Base-by-base conservation (phyloP, 805 yeast species). In the Candida easanensis region DNA sequence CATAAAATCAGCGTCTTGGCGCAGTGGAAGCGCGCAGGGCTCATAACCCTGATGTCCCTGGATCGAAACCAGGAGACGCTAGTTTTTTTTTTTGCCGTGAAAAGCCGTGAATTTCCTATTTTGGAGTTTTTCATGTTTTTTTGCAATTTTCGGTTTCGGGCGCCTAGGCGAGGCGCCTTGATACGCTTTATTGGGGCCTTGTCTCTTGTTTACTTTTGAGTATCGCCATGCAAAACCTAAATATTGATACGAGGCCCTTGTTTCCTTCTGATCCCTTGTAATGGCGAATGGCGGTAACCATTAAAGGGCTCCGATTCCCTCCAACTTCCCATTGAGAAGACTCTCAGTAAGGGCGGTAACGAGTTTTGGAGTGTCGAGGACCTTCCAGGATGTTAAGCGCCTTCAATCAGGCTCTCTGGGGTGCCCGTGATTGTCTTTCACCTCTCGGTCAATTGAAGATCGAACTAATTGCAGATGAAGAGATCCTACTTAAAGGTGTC, bases 1-100 rank as follows among this genome's bases (percentile, higher is more conserved):
- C 33, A 30, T 9, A 7, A 15, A 8, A 16, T 15, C 18, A 84
- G 93, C 93, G 89, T 84, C 84, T 89, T 85, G 91, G 91, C 91
- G 93, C 91, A 85, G 93, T 82, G 93, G 95, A 84, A 85, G 91
- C 93, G 93, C 91, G 91, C 91, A 83, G 93, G 93, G 95, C 95
- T 85, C 95, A 85, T 85, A 85, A 85, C 95, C 91, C 93, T 84
- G 91, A 85, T 82, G 91, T 84, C 95, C 89, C 79, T 72, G 89
- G 95, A 85, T 85, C 93, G 93, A 85, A 84, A 85, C 93, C 87
- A 71, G 77, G 88, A 88, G 84, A 84, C 88, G 93, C 93, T 84
- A 84, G 30, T 55, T 56, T 64, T 66, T 69, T 30, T 30, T 26
- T 26, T 26, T 26, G 30, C 30, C 30, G n/a, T n/a, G 10, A 22